Percentiles rank a stretch among this genome's conserved stretches.
Conservation (phyloP, 2,329 filamentous ascomycete species). For the Hypoxylon sp. region DNA sequence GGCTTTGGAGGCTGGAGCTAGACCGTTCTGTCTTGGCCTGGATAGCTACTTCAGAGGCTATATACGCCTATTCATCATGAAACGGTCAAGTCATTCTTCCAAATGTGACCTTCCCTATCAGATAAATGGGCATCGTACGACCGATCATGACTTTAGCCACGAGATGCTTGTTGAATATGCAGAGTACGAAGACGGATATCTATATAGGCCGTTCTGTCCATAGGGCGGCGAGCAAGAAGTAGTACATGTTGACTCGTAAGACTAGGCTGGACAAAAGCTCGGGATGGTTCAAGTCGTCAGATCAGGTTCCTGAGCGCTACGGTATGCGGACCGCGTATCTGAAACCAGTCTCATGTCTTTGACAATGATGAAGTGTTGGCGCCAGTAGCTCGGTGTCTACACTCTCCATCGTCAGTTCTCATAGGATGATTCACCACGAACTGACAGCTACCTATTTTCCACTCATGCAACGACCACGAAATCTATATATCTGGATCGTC, state of each 20-base stretch:
- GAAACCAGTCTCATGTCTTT: conserved; percentile 8
- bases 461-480: too few relatives aligned
- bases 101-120: conserved; percentile 6
- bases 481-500: too few relatives aligned
- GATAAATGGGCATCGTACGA: not conserved
- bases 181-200: conserved; percentile 4
- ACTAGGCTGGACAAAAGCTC: not conserved
- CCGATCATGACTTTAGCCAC: conserved; percentile 1
- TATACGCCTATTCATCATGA: conserved; percentile 13
- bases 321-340: conserved; percentile 9
- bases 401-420: conserved; percentile 16
- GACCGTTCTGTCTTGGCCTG: not conserved
- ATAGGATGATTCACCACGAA: too few relatives aligned
- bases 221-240: not conserved
- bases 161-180: not conserved
- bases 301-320: not conserved
- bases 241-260: not conserved
- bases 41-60: conserved; percentile 1
- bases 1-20: not conserved
- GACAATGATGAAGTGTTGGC: too few relatives aligned
- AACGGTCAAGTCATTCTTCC: not conserved
- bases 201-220: too few relatives aligned
- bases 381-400: conserved; percentile 17
- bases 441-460: too few relatives aligned
- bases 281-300: too few relatives aligned